A percentile compares a stretch with the other conserved stretches of the same genome.
These are phyloP conservation scores for Aeminium ludgeri DNA, from an alignment of 495 filamentous ascomycete genomes.

Conservation along the genomic window DNA sequence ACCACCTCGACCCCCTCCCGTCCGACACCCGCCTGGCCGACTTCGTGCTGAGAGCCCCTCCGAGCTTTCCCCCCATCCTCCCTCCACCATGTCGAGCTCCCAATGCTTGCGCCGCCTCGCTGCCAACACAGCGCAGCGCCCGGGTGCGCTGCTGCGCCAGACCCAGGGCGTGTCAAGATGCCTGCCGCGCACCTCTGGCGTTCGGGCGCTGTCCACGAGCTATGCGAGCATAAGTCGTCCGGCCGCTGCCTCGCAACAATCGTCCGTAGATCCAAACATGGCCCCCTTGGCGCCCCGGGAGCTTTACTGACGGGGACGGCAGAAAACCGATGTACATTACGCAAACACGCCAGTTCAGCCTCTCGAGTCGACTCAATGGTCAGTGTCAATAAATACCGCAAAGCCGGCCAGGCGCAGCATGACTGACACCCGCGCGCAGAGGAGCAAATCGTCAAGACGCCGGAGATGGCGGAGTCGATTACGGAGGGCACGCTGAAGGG, in stretches of 20 bases:
- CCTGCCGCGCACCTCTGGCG: conserved; percentile 1
- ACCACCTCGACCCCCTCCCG: background rate
- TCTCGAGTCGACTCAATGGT: conserved; percentile 17
- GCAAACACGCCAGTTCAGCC: conserved; percentile 13
- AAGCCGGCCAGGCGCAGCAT: too few species aligned
- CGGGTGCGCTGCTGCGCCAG: conserved; percentile 13
- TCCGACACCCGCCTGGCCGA: background rate
- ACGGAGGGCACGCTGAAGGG: conserved; percentile 94
- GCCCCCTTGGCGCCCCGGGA: too few species aligned
- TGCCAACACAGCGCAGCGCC: conserved; percentile 11
- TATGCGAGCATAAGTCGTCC: background rate
- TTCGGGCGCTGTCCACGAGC: background rate
- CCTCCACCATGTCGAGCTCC: conserved; percentile 23
- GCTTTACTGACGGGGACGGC: too few species aligned
- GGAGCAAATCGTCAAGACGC: conserved; percentile 79
- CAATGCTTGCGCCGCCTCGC: conserved; percentile 25
- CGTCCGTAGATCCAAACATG: too few species aligned
- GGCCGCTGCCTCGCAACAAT: too few species aligned
- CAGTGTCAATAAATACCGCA: too few species aligned
- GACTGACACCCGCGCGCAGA: conserved; percentile 26
- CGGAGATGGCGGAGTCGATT: conserved; percentile 97
- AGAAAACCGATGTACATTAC: conserved; percentile 8
- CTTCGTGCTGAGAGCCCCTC: conserved; percentile 9
- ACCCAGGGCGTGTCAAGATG: background rate
- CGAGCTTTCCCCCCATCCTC: conserved; percentile 11